Evolutionary conservation across 176 grass and related monocot genomes (phyloP), one percentile per base, ranked within the genome.

Genomic region (Hyparrhenia diplandra): DNA sequence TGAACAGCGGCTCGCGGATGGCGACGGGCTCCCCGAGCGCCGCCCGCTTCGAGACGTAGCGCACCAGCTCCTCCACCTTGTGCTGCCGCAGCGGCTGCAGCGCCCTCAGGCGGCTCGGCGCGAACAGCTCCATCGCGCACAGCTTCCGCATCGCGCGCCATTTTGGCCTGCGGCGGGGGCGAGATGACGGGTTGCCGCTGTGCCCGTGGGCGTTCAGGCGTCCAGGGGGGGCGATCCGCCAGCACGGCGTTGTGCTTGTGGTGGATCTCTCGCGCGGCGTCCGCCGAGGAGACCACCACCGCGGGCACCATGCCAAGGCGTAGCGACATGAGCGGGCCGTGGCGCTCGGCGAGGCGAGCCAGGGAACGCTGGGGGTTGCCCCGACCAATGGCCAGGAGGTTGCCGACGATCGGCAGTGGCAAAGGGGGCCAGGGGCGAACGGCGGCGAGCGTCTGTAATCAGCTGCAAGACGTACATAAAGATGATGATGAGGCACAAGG

Each of bases 121-220:
- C 63, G 57, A 89, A 77, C 5, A 89, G 66, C 66, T 78, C 78
- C 5, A 65, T 27, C 0, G 36, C 42, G 36, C 41, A 34, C 32
- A 82, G 39, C 9, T 20, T 36, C 1, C 88, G 83, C 11, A 82
- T 35, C 17, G 67, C 79, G 40, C 78, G 77, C 88, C 88, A 89
- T 12, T 4, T n/a, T 45, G 35, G 17, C 30, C 24, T 8, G 2
- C 41, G 71, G 77, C 3, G 78, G 83, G 0, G 14, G 36, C 4
- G 1, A 21, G 16, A 58, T 3, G 13, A 90, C 0, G 34, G 79
- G 67, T 35, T 79, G 30, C n/a, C 1, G 27, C 0, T 0, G 73
- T 70, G 80, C 11, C 16, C 59, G 13, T 0, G 7, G 67, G 35
- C 43, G 1, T 1, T 24, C 75, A 51, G 11, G 49, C 65, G 60